A percentile compares a stretch with the other conserved stretches of the same genome.
phyloP scores from a whole-genome alignment of 768 basidiomycete genomes.

The Kwoniella bestiolae region DNA sequence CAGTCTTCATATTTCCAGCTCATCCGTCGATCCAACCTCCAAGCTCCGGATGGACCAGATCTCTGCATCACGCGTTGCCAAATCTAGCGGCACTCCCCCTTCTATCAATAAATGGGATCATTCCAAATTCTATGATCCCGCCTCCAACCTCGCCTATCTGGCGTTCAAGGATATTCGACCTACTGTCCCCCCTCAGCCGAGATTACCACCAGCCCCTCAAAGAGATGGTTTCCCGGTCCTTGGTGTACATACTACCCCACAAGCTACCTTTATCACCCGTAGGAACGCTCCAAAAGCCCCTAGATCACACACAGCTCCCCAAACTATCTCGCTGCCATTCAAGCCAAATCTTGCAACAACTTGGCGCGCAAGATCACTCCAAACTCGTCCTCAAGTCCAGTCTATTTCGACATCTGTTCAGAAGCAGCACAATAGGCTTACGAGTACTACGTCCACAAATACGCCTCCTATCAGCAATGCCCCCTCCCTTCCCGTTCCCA shows the following conservation, averaged over 20 bases:
- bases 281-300: too few species aligned
- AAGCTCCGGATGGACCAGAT: not conserved
- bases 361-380: too few species aligned
- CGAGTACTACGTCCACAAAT: too few species aligned
- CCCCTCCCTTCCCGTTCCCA: not conserved
- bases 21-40: not conserved
- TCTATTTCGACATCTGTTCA: too few species aligned
- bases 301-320: too few species aligned
- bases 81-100: not conserved
- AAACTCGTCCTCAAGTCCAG: too few species aligned
- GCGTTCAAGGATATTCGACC: not conserved
- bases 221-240: too few species aligned
- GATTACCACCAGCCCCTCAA: not conserved
- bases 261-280: too few species aligned
- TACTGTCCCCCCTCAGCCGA: not conserved
- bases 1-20: not conserved
- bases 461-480: not conserved
- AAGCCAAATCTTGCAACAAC: too few species aligned
- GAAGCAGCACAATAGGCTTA: too few species aligned
- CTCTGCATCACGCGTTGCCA: not conserved
- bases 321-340: too few species aligned
- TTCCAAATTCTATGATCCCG: not conserved
- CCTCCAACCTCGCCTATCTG: not conserved
- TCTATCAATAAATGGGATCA: not conserved
- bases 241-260: too few species aligned